phyloP scores from a whole-genome alignment of 2,329 filamentous ascomycete genomes.

The Calonectria pseudoturangicola region DNA sequence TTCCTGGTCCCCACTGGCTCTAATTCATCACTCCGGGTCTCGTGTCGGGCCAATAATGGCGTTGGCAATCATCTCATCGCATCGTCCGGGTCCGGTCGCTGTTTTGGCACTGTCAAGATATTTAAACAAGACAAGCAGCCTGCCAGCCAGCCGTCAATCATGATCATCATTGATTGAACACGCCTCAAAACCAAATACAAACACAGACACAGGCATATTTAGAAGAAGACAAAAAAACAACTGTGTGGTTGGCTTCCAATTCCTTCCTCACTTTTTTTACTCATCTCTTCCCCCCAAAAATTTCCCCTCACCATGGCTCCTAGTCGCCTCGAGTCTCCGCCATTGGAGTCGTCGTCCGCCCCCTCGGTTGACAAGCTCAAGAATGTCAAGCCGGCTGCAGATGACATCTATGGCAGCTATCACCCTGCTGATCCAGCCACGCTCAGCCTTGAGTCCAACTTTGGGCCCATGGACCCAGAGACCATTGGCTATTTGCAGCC shows the following conservation, averaged over 20 bases:
- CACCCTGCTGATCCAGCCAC: conserved; percentile 22
- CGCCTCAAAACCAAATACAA: not conserved
- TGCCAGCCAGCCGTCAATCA: not conserved
- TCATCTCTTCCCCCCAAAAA: not conserved
- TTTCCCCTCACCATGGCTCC: conserved; percentile 25
- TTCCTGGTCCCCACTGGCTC: not conserved
- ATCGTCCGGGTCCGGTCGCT: not conserved
- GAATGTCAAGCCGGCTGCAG: not conserved
- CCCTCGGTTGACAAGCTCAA: conserved; percentile 8
- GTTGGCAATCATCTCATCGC: not conserved
- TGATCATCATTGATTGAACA: not conserved
- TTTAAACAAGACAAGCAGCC: conserved; percentile 2
- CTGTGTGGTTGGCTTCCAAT: not conserved
- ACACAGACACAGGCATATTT: not conserved
- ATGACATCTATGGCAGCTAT: conserved; percentile 32
- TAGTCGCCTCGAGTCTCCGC: conserved; percentile 28
- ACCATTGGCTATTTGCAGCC: conserved; percentile 42
- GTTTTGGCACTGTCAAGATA: conserved; percentile 4
- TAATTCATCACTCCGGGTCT: not conserved
- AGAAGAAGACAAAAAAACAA: not conserved
- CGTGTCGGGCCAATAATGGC: conserved; percentile 4
- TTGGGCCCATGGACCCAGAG: conserved; percentile 29
- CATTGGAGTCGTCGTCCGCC: not conserved
- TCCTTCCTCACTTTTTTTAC: too few relatives aligned
- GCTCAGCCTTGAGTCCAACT: conserved; percentile 34